Conservation (phyloP, 2,329 filamentous ascomycete genomes). For the Stachybotrys echinatus region DNA sequence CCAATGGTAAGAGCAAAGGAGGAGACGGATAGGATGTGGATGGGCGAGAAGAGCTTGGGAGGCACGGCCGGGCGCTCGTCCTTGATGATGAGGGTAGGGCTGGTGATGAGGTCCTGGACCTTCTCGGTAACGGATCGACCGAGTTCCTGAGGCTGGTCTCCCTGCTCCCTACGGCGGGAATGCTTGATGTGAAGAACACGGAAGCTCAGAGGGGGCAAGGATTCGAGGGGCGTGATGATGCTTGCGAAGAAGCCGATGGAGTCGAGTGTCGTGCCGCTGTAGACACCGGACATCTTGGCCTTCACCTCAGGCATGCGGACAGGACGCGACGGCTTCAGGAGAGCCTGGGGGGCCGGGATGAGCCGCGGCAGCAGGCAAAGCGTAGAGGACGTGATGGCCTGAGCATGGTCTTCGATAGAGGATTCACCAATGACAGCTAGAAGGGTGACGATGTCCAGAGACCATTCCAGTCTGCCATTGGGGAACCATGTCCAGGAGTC, state of each 20-base stretch:
- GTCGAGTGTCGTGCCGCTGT: constrained; percentile 48
- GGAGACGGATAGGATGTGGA: constrained; percentile 47
- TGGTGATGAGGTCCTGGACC: constrained; percentile 36
- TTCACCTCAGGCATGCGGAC: constrained; percentile 48
- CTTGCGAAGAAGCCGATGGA: constrained; percentile 58
- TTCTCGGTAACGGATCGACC: constrained; percentile 22
- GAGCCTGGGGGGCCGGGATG: constrained; percentile 56
- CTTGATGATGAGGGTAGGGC: constrained; percentile 31
- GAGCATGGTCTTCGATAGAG: constrained; percentile 51
- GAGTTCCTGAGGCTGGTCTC: constrained; percentile 1
- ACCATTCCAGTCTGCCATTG: constrained; percentile 38
- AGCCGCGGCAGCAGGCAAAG: constrained; percentile 54
- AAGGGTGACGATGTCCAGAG: constrained; percentile 56
- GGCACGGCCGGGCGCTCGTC: constrained; percentile 41
- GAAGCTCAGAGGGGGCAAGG: constrained; percentile 41
- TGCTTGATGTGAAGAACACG: constrained; percentile 44
- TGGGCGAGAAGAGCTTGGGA: constrained; percentile 41
- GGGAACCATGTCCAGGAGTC: constrained; percentile 38
- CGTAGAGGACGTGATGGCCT: constrained; percentile 53
- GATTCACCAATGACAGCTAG: constrained; percentile 59
- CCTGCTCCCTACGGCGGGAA: constrained; percentile 16
- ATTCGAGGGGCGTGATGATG: constrained; percentile 51
- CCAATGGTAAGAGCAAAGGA: constrained; percentile 44
- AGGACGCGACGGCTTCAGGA: constrained; percentile 52
- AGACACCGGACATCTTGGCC: constrained; percentile 53